Conservation (phyloP, 208 protist species). For the Angomonas ambiguus region DNA sequence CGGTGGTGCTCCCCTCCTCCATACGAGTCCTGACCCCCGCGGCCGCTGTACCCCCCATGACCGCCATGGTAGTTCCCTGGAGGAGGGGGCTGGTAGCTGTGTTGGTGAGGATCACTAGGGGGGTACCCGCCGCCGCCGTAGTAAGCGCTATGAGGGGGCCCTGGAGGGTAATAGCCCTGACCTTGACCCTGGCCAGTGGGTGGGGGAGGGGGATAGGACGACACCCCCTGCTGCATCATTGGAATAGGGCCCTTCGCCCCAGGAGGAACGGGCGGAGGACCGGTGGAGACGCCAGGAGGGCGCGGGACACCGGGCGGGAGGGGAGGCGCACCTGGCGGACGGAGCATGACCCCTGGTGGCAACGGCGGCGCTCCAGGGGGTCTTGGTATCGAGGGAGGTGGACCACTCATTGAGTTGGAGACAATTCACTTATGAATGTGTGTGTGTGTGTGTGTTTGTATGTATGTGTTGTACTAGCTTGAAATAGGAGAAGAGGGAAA, state of each 20-base stretch:
- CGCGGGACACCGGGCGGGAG: conserved; percentile 21
- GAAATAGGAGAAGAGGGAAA: conserved; percentile 3
- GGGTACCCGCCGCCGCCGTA: conserved; percentile 4
- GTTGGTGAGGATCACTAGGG: no score
- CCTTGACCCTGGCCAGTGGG: background rate
- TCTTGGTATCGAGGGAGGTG: background rate
- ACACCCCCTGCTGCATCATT: background rate
- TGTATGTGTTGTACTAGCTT: no score
- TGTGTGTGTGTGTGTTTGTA: no score
- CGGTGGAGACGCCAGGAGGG: conserved; percentile 13
- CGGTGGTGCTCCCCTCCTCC: background rate
- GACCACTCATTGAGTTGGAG: background rate
- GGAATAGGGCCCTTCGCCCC: no score
- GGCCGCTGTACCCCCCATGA: background rate
- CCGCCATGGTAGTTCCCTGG: conserved; percentile 14
- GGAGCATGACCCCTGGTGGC: conserved; percentile 21
- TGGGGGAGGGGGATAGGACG: no score
- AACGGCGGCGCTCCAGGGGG: conserved; percentile 19
- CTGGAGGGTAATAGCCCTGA: background rate
- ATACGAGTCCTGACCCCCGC: background rate
- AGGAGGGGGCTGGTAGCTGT: no score
- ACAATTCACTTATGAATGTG: no score
- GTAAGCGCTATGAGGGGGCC: conserved; percentile 11
- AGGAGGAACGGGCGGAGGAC: no score
- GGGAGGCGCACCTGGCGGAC: conserved; percentile 13